phyloP scores from a whole-genome alignment of 169 alveolate genomes.

The Plasmodium malariae region DNA sequence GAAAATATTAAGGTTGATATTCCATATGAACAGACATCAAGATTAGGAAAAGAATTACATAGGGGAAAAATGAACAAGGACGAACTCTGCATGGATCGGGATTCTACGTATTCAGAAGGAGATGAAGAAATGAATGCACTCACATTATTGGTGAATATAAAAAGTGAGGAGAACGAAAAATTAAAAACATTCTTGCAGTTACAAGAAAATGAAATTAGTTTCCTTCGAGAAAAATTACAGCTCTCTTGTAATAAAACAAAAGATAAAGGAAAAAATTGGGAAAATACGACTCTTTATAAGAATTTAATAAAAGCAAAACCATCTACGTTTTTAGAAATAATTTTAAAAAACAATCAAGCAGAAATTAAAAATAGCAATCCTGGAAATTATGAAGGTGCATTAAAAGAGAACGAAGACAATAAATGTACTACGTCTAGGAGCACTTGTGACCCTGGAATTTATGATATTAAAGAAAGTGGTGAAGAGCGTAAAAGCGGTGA shows the following conservation, averaged over 20 bases:
- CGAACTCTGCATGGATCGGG: not conserved
- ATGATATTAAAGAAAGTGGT: too few species aligned
- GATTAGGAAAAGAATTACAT: not conserved
- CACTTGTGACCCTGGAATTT: too few species aligned
- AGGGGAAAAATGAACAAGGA: not conserved
- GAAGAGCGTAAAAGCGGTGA: too few species aligned
- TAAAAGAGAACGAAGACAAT: too few species aligned
- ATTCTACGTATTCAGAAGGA: not conserved
- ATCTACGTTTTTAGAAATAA: conserved; percentile 32
- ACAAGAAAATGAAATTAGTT: conserved; percentile 24
- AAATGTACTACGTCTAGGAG: too few species aligned
- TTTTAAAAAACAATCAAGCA: conserved; percentile 25
- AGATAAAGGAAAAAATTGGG: conserved; percentile 22
- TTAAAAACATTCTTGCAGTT: conserved; percentile 9
- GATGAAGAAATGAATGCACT: conserved; percentile 16
- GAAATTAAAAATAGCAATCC: not conserved
- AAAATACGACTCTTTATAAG: conserved; percentile 16
- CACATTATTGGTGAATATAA: conserved; percentile 16
- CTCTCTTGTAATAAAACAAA: not conserved
- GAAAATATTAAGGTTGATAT: not conserved
- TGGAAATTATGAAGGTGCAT: not conserved
- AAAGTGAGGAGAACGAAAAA: conserved; percentile 34
- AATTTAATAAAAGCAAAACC: conserved; percentile 47
- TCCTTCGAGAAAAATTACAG: conserved; percentile 22
- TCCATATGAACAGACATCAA: not conserved